Percentiles rank a stretch among this genome's conserved stretches.
These are phyloP conservation scores for Myxozyma mucilagina DNA, from an alignment of 805 yeast species.

Conservation along the genomic window DNA sequence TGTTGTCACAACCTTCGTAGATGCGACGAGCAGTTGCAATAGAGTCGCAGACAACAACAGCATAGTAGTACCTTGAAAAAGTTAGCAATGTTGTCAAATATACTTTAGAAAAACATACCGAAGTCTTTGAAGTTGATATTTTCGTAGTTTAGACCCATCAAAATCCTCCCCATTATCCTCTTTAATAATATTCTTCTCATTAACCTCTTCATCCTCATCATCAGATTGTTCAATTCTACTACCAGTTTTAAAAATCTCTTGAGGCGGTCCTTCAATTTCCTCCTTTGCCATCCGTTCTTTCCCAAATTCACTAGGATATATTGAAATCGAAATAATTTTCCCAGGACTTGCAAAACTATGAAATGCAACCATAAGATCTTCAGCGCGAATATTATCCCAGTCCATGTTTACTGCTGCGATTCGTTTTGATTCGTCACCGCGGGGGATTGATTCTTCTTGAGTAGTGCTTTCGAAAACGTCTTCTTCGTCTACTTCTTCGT, in stretches of 20 bases:
- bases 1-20: slow-evolving; percentile 86
- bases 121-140: slow-evolving; percentile 88
- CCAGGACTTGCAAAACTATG: slow-evolving; percentile 76
- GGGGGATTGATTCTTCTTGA: slow-evolving; percentile 69
- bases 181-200: slow-evolving; percentile 69
- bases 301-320: slow-evolving; percentile 90
- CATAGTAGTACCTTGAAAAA: slow-evolving; percentile 65
- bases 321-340: slow-evolving; percentile 61
- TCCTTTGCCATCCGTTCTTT: slow-evolving; percentile 88
- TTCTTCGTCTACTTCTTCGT: slow-evolving; percentile 32
- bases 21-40: slow-evolving; percentile 69
- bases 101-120: slow-evolving; percentile 42
- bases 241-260: slow-evolving; percentile 61
- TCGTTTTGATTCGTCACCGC: slow-evolving; percentile 78
- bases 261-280: slow-evolving; percentile 90
- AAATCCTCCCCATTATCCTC: slow-evolving; percentile 87
- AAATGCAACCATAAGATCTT: slow-evolving; percentile 86
- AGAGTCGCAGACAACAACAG: slow-evolving; percentile 80
- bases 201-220: slow-evolving; percentile 52
- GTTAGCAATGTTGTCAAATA: no score
- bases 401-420: slow-evolving; percentile 95
- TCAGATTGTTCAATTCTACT: slow-evolving; percentile 34
- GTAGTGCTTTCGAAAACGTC: slow-evolving; percentile 35
- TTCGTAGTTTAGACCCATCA: slow-evolving; percentile 78
- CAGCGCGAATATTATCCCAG: slow-evolving; percentile 92